Evolutionary conservation across 805 yeast genomes (phyloP).

Genomic region (Starmerella khaoyaiensis): DNA sequence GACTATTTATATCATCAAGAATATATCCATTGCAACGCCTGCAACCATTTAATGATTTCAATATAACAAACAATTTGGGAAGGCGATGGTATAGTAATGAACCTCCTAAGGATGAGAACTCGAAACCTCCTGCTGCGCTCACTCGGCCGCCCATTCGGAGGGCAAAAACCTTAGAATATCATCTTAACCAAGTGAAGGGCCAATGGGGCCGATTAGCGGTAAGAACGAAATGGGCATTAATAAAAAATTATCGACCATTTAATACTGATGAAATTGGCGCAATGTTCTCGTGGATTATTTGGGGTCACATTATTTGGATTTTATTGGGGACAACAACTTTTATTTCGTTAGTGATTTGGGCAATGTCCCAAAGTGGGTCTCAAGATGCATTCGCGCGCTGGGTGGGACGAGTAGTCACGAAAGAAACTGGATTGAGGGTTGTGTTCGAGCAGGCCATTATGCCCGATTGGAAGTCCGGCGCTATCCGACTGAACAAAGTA

Average conservation of each 20-base stretch:
- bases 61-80: too few species aligned
- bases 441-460: conserved; percentile 88
- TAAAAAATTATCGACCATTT: conserved; percentile 66
- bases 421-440: conserved; percentile 68
- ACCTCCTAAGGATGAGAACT: too few species aligned
- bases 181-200: conserved; percentile 35
- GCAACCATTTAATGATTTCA: too few species aligned
- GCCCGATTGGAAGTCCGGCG: conserved; percentile 86
- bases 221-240: conserved; percentile 59
- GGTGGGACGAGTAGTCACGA: conserved; percentile 72
- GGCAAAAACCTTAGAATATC: conserved; percentile 29
- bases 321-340: conserved; percentile 87
- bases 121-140: too few species aligned
- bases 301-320: conserved; percentile 72
- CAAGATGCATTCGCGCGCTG: conserved; percentile 75
- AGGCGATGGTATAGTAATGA: too few species aligned
- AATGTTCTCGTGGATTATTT: conserved; percentile 77
- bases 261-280: conserved; percentile 89
- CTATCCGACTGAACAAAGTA: conserved; percentile 70
- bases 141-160: too few species aligned
- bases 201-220: conserved; percentile 34
- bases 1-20: too few species aligned
- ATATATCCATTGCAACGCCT: too few species aligned
- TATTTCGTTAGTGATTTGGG: conserved; percentile 60
- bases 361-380: conserved; percentile 74